Evolutionary conservation across 495 filamentous ascomycete genomes (phyloP).

Genomic region (Podospora pseudoanserina): DNA sequence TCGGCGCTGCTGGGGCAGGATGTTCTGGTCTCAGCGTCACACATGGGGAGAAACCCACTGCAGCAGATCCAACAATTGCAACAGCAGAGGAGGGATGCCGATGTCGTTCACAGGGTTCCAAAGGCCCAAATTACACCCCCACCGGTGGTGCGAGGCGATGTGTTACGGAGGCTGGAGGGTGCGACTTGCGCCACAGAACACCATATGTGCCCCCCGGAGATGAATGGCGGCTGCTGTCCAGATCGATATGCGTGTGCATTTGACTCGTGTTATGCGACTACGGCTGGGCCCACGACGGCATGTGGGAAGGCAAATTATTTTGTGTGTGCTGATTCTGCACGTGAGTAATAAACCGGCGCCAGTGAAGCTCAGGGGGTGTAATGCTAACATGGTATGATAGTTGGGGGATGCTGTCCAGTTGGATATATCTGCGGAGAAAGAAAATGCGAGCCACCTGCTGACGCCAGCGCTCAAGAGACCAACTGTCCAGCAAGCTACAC

Average conservation of each 20-base stretch:
- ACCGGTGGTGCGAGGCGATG: conserved; percentile 20
- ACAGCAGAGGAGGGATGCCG: conserved; percentile 16
- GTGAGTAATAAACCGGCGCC: conserved; percentile 19
- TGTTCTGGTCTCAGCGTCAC: not conserved
- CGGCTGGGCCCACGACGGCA: conserved; percentile 36
- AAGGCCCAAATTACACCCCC: conserved; percentile 36
- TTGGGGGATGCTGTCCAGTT: conserved; percentile 37
- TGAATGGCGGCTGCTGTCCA: conserved; percentile 44
- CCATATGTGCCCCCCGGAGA: conserved; percentile 34
- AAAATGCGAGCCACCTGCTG: conserved; percentile 33
- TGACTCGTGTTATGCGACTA: conserved; percentile 44
- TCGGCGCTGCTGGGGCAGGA: not conserved
- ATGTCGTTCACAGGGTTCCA: conserved; percentile 33
- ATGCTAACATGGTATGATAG: not conserved
- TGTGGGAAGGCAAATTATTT: conserved; percentile 34
- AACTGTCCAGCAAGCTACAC: conserved; percentile 35
- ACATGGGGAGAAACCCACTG: conserved; percentile 3
- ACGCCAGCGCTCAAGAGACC: conserved; percentile 21
- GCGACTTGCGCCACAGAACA: conserved; percentile 28
- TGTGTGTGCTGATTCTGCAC: conserved; percentile 28
- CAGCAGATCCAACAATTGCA: conserved; percentile 24
- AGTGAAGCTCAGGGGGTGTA: too few species aligned
- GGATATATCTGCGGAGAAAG: conserved; percentile 32
- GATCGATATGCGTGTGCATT: conserved; percentile 40
- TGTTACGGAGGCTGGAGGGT: not conserved